Percentiles rank a stretch among this genome's conserved stretches.
phyloP scores from a whole-genome alignment of 768 basidiomycete species.

The Serendipita sp. region DNA sequence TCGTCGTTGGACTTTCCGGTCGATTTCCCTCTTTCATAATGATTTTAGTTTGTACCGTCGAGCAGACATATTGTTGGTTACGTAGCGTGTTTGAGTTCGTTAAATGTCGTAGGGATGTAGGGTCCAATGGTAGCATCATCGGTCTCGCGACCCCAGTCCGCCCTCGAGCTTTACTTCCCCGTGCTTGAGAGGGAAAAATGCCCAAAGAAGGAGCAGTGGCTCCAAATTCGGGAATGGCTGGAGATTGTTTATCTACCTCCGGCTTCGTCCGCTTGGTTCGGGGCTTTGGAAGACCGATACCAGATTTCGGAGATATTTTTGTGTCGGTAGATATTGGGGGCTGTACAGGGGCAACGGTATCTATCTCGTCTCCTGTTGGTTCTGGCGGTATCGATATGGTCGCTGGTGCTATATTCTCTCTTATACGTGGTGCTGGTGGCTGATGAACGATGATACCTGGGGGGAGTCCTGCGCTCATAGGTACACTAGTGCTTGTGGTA shows the following conservation, averaged over 20 bases:
- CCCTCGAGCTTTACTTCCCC: constrained; percentile 38
- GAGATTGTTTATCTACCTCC: constrained; percentile 10
- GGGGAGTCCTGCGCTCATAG: neutral
- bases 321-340: neutral
- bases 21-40: constrained; percentile 50
- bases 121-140: constrained; percentile 1
- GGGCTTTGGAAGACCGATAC: constrained; percentile 1
- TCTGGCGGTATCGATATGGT: neutral
- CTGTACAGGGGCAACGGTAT: neutral
- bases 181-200: constrained; percentile 52
- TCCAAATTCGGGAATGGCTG: constrained; percentile 23
- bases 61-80: constrained; percentile 51
- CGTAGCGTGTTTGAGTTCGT: constrained; percentile 54
- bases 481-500: neutral
- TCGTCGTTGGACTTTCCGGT: constrained; percentile 67
- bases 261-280: constrained; percentile 13
- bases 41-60: constrained; percentile 50
- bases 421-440: neutral
- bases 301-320: neutral
- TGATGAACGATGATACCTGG: neutral
- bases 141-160: neutral
- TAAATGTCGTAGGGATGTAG: constrained; percentile 18
- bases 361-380: neutral
- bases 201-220: constrained; percentile 21
- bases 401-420: neutral